A percentile compares a stretch with the other conserved stretches of the same genome.
These are phyloP conservation scores for Tetradesmus obliquus DNA, from an alignment of 139 green algal species.

Conservation along the genomic window DNA sequence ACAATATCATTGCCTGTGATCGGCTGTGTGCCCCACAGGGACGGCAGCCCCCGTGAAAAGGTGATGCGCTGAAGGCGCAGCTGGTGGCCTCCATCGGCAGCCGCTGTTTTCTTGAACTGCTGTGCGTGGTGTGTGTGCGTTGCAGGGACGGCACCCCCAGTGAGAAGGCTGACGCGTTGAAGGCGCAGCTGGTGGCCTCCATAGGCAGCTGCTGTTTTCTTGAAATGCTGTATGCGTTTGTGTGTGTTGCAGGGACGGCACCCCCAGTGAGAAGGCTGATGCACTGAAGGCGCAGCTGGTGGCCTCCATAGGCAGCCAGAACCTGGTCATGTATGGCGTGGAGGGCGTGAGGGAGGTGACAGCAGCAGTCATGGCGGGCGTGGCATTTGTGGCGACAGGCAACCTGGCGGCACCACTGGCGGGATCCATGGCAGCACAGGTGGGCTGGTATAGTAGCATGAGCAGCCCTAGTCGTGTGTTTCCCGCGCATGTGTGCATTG, in stretches of 20 bases:
- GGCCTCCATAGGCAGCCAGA: slow-evolving; percentile 43
- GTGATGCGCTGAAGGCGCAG: slow-evolving; percentile 31
- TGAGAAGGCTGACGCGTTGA: not conserved
- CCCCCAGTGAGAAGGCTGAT: slow-evolving; percentile 14
- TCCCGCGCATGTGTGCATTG: not conserved
- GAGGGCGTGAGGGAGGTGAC: slow-evolving; percentile 50
- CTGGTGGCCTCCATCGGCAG: slow-evolving; percentile 31
- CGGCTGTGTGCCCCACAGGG: not conserved
- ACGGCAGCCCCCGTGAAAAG: not conserved
- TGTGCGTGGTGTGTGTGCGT: not conserved
- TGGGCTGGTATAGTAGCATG: not conserved
- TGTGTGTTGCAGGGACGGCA: not conserved
- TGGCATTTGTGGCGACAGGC: slow-evolving; percentile 51
- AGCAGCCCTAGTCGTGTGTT: too few species aligned
- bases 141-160: not conserved
- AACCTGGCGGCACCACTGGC: slow-evolving; percentile 59
- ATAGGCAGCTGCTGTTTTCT: not conserved
- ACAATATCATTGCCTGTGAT: not conserved
- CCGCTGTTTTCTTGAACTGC: too few species aligned
- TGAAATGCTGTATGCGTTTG: not conserved
- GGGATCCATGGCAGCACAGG: not conserved
- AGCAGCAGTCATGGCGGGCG: slow-evolving; percentile 32
- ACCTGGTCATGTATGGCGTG: slow-evolving; percentile 37
- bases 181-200: slow-evolving; percentile 37
- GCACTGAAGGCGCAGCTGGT: slow-evolving; percentile 45